A percentile compares a stretch with the other conserved stretches of the same genome.
These are phyloP conservation scores for Amylostereum areolatum DNA, from an alignment of 1,284 basidiomycete species.

Conservation along the genomic window DNA sequence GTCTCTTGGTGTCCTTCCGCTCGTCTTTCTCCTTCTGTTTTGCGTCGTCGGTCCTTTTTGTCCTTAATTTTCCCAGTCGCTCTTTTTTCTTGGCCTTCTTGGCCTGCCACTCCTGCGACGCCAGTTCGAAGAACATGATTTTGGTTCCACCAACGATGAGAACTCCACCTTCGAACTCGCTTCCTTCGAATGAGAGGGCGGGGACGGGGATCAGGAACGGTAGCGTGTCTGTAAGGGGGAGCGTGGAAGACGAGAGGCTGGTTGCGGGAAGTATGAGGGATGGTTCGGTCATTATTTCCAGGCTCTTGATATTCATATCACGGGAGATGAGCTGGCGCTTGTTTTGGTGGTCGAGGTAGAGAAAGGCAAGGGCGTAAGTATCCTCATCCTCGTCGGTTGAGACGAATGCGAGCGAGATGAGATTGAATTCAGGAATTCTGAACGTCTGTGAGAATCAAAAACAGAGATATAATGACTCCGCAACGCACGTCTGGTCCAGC, in stretches of 20 bases:
- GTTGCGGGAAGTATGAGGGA: slow-evolving; percentile 39
- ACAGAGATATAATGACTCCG: background rate
- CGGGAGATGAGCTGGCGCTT: slow-evolving; percentile 56
- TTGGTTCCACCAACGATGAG: slow-evolving; percentile 61
- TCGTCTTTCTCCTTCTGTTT: slow-evolving; percentile 48
- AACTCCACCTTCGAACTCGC: slow-evolving; percentile 52
- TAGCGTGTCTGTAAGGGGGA: slow-evolving; percentile 28
- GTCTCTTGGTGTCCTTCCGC: slow-evolving; percentile 39
- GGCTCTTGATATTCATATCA: slow-evolving; percentile 42
- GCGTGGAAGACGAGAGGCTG: slow-evolving; percentile 24
- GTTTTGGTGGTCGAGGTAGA: slow-evolving; percentile 62
- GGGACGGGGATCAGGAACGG: slow-evolving; percentile 45
- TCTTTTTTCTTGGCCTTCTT: slow-evolving; percentile 49
- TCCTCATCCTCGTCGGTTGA: slow-evolving; percentile 28
- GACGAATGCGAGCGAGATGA: slow-evolving; percentile 68
- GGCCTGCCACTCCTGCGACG: slow-evolving; percentile 37
- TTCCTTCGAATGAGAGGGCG: slow-evolving; percentile 21
- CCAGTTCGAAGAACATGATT: slow-evolving; percentile 54
- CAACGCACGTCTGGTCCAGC: slow-evolving; percentile 60
- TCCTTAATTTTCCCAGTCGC: slow-evolving; percentile 42
- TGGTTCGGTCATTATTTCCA: slow-evolving; percentile 47
- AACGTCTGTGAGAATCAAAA: slow-evolving; percentile 4
- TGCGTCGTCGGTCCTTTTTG: slow-evolving; percentile 35
- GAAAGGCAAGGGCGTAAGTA: slow-evolving; percentile 56
- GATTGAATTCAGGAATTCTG: slow-evolving; percentile 72